Base-by-base conservation (phyloP, 2,329 filamentous ascomycete species). In the Sporothrix schenckii region DNA sequence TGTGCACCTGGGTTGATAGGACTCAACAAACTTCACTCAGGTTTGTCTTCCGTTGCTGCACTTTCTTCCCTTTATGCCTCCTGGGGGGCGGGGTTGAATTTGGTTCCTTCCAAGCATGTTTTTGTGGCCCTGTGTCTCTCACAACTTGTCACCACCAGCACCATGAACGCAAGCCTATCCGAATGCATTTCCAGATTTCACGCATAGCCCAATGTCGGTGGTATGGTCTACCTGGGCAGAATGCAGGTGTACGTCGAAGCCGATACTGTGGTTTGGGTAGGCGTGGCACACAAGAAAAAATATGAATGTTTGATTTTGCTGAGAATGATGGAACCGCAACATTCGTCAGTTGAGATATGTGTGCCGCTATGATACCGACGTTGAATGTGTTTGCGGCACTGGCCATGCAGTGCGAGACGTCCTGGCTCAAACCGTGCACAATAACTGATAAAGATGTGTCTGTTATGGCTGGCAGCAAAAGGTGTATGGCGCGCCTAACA, bases 401-500 rank as follows among this genome's bases (percentile, higher is more conserved):
- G 21, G 21, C 47, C 39, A 47, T 47, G 21, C 21, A n/a, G 58
- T 13, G 24, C 14, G 39, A 39, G n/a, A 44, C 21, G 58, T 39
- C 39, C 39, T 47, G 41, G n/a, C n/a, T 14, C 11, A 63, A 27
- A 27, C 10, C n/a, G 16, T 44, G 39, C 16, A 24, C 56, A 41
- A 21, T 34, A 41, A 14, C 58, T 27, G 27, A 47, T 63, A 16
- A n/a, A 63, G 27, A 27, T 44, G 27, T 52, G 63, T 52, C 19
- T 56, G 41, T 54, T 56, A 69, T 53, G 47, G 41, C 56, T 39
- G 34, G 16, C 56, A 34, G 68, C 56, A 53, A 53, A 41, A 14
- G 41, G 10, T 69, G 14, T 60, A 30, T 50, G 44, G 34, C 30
- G 30, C 56, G 49, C 68, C 56, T 63, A 63, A 63, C 56, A 60